Evolutionary conservation across 2,329 filamentous ascomycete species (phyloP).

Genomic region (Colletotrichum sidae): DNA sequence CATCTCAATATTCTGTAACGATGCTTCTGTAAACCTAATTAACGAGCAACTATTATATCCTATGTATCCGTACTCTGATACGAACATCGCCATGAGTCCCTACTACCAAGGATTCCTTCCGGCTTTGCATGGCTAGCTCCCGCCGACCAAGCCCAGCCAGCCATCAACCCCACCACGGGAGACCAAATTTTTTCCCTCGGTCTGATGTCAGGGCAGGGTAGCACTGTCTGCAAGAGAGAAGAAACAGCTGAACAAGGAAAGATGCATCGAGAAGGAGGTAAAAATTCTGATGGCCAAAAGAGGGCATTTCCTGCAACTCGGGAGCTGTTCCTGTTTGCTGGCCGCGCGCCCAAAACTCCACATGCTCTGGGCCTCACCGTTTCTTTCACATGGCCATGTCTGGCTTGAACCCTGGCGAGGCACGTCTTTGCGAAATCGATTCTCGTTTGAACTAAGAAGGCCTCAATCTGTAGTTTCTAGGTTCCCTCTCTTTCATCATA

Average conservation of each 20-base stretch:
- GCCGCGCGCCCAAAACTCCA: conserved; percentile 31
- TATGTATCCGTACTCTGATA: too few relatives aligned
- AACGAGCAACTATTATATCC: too few relatives aligned
- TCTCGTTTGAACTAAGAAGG: background rate
- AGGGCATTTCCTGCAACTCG: conserved; percentile 3
- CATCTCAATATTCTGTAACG: too few relatives aligned
- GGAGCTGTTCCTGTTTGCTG: conserved; percentile 2
- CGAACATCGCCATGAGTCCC: too few relatives aligned
- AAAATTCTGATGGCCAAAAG: background rate
- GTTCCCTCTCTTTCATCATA: background rate
- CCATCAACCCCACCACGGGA: conserved; percentile 20
- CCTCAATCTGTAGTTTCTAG: too few relatives aligned
- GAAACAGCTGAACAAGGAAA: background rate
- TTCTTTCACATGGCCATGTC: conserved; percentile 24
- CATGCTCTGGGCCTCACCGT: conserved; percentile 18
- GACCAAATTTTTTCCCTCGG: conserved; percentile 8
- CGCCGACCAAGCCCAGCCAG: conserved; percentile 8
- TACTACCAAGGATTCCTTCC: background rate
- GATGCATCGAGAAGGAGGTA: background rate
- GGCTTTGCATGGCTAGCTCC: conserved; percentile 28
- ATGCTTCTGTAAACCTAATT: too few relatives aligned
- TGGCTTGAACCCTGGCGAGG: conserved; percentile 9
- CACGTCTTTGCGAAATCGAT: background rate
- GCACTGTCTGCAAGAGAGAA: background rate
- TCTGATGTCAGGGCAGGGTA: conserved; percentile 30